A percentile compares a stretch with the other conserved stretches of the same genome.
Conservation (phyloP, 495 filamentous ascomycete genomes). For the Tuber borchii region DNA sequence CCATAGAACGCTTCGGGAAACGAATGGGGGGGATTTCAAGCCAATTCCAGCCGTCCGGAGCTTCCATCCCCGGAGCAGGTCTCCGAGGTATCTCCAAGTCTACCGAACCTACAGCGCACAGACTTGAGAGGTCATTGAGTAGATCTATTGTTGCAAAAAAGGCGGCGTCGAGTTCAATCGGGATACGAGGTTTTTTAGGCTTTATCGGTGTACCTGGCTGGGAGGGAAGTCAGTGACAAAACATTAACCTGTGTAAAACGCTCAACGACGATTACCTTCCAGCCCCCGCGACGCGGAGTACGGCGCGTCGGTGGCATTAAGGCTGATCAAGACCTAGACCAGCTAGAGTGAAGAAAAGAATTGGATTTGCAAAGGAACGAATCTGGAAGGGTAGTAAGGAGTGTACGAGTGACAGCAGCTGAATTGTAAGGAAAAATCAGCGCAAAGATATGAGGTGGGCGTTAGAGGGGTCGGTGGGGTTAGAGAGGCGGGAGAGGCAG, state of each 20-base stretch:
- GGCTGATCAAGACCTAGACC: not conserved
- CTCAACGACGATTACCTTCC: not conserved
- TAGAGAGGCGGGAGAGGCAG: not conserved
- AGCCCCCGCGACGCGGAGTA: not conserved
- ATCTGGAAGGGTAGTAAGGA: not conserved
- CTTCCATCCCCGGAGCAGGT: conserved; percentile 26
- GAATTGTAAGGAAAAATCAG: not conserved
- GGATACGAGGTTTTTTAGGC: not conserved
- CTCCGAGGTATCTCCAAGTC: conserved; percentile 29
- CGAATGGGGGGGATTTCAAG: conserved; percentile 25
- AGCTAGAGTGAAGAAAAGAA: not conserved
- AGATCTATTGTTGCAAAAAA: conserved; percentile 23
- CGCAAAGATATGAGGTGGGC: not conserved
- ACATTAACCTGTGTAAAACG: not conserved
- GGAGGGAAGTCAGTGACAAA: not conserved
- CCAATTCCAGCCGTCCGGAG: conserved; percentile 38
- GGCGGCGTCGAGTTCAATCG: not conserved
- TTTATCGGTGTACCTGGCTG: not conserved
- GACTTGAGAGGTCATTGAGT: conserved; percentile 32
- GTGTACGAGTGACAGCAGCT: not conserved
- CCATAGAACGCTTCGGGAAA: conserved; percentile 13
- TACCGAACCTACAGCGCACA: conserved; percentile 33
- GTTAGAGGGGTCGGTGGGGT: not conserved
- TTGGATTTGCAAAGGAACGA: not conserved
- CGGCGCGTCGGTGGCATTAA: not conserved